Evolutionary conservation across 176 grass and related monocot genomes (phyloP).

Genomic region (Elymus sibiricus): DNA sequence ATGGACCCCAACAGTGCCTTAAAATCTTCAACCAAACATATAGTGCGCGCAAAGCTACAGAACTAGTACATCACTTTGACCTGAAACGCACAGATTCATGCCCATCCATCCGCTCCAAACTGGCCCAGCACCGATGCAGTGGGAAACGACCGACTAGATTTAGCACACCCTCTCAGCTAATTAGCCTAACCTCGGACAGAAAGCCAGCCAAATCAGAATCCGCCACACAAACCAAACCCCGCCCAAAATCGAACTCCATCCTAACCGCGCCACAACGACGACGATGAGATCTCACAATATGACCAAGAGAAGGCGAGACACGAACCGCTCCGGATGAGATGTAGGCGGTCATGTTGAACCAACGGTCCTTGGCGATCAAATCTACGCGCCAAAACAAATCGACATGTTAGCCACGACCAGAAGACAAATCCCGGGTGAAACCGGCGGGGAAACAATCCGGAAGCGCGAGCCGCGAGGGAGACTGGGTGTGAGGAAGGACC

Average conservation of each 20-base stretch:
- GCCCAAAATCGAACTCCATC: not conserved
- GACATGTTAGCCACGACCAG: not conserved
- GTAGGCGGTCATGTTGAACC: slow-evolving; percentile 60
- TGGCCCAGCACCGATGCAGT: not conserved
- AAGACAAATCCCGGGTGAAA: not conserved
- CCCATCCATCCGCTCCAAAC: not conserved
- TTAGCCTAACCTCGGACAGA: not conserved
- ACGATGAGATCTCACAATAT: not conserved
- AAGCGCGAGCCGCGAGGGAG: not conserved
- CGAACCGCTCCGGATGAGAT: slow-evolving; percentile 52
- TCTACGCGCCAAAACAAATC: slow-evolving; percentile 15
- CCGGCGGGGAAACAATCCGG: not conserved
- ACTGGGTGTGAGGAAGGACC: slow-evolving; percentile 22
- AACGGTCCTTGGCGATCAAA: slow-evolving; percentile 52
- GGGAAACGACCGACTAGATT: not conserved
- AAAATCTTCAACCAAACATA: not conserved
- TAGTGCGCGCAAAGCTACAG: not conserved
- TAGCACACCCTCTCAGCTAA: not conserved
- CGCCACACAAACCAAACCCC: not conserved
- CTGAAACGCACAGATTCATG: not conserved
- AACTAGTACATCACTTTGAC: not conserved
- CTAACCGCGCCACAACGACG: not conserved
- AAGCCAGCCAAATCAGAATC: too few species aligned
- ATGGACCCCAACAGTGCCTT: not conserved
- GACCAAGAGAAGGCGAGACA: not conserved